Percentiles rank a stretch among this genome's conserved stretches.
Conservation (phyloP, 495 filamentous ascomycete genomes). For the Durotheca rogersii region DNA sequence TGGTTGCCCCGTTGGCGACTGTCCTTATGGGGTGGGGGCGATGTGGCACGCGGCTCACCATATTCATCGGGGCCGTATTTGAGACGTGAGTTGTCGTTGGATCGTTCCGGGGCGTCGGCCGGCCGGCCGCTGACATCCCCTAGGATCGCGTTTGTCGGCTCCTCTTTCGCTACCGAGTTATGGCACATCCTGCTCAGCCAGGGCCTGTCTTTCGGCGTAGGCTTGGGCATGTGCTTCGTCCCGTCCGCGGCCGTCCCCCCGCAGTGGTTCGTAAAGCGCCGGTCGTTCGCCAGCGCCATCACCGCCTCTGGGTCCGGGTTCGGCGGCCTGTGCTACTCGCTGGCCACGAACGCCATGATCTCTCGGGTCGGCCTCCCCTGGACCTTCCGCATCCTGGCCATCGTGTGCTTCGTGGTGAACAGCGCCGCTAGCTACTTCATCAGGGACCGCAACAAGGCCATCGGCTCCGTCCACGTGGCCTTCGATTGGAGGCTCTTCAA, state of each 20-base stretch:
- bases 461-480: slow-evolving; percentile 61
- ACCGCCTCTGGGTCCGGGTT: slow-evolving; percentile 72
- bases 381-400: slow-evolving; percentile 69
- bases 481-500: slow-evolving; percentile 65
- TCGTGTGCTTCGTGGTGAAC: slow-evolving; percentile 61
- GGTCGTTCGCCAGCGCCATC: slow-evolving; percentile 73
- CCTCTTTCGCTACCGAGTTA: slow-evolving; percentile 65
- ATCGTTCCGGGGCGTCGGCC: neutral
- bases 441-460: slow-evolving; percentile 65
- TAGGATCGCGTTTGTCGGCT: slow-evolving; percentile 57
- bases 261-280: slow-evolving; percentile 74
- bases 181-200: slow-evolving; percentile 79
- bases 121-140: neutral
- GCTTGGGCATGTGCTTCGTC: slow-evolving; percentile 76
- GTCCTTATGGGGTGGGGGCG: slow-evolving; percentile 51
- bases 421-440: slow-evolving; percentile 58
- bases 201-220: slow-evolving; percentile 73
- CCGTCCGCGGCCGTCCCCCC: slow-evolving; percentile 68
- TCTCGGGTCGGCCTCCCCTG: slow-evolving; percentile 58
- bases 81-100: slow-evolving; percentile 46
- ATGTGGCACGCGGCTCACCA: slow-evolving; percentile 55
- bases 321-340: slow-evolving; percentile 64
- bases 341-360: slow-evolving; percentile 61
- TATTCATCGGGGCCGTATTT: slow-evolving; percentile 62
- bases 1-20: slow-evolving; percentile 66